phyloP scores from a whole-genome alignment of 1,139 yeast species.

The Geotrichum klebahnii region DNA sequence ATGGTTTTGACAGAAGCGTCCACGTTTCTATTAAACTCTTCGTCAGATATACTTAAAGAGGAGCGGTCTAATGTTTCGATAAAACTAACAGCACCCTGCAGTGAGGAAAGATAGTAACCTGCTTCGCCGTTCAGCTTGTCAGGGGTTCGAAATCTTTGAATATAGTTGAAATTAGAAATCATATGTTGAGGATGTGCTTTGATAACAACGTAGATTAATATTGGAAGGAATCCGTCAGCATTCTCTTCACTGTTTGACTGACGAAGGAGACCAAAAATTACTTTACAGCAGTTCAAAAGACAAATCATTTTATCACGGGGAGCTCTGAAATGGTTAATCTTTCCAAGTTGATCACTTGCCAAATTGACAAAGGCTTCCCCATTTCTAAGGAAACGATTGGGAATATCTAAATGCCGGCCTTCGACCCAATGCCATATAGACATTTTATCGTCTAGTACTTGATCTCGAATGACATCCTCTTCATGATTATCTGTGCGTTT shows the following conservation, averaged over 20 bases:
- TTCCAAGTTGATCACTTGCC: constrained; percentile 64
- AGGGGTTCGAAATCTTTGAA: constrained; percentile 73
- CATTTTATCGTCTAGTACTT: constrained; percentile 52
- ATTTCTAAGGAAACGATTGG: constrained; percentile 44
- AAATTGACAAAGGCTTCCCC: constrained; percentile 61
- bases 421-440: constrained; percentile 69
- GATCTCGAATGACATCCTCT: constrained; percentile 63
- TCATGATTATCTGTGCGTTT: constrained; percentile 50
- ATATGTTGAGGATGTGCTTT: constrained; percentile 61
- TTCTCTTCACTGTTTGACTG: constrained; percentile 66
- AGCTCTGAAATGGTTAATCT: constrained; percentile 78
- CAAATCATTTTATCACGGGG: constrained; percentile 95
- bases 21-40: constrained; percentile 51
- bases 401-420: constrained; percentile 77
- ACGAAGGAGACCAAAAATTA: constrained; percentile 79
- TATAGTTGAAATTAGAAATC: constrained; percentile 74
- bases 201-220: constrained; percentile 72
- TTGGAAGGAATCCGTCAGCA: constrained; percentile 90
- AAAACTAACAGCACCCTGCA: constrained; percentile 79
- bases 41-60: constrained; percentile 58
- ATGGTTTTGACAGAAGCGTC: constrained; percentile 36
- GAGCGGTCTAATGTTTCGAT: constrained; percentile 56
- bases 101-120: constrained; percentile 79
- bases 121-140: constrained; percentile 83
- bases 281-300: constrained; percentile 84